Evolutionary conservation across 2,329 filamentous ascomycete species (phyloP), one percentile per base, ranked within the genome.

Genomic region (Ilyonectria robusta): DNA sequence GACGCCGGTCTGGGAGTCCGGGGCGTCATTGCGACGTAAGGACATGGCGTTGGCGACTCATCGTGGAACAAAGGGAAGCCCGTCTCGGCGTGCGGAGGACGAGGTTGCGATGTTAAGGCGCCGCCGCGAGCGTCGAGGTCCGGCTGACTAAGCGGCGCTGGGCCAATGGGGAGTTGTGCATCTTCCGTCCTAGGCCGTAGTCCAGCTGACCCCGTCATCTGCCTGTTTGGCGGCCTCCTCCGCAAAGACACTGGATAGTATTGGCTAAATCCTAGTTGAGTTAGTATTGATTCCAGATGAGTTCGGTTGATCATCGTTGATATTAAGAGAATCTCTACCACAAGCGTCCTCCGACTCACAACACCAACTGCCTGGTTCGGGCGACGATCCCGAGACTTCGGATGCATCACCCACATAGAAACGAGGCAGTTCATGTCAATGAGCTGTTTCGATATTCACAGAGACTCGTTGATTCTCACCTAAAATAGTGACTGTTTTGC

Each of bases 11-110:
- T 67, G 66, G 62, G 71, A 70, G 64, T 73, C 68, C 67, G 75
- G 71, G 69, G 72, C 74, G 68, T 76, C 76, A 78, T 78, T 73
- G 71, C 76, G 77, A 77, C 77, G 74, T 71, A 72, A 62, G 66
- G 72, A 74, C 79, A 81, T 81, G 77, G 74, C 79, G 73, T 72
- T 73, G 75, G 66, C 69, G 66, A 72, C 71, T 74, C 79, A 80
- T 81, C 64, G 62, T 76, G 72, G 50, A 40, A 46, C 37, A 13
- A 33, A 7, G 31, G 47, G 23, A 33, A 50, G 23, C 55, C 26
- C 26, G 26, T 59, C 42, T 63, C 17, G 56, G 48, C 11, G 40
- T 56, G 26, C 15, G 15, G 21, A 19, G 31, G 50, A 17, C 6
- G 26, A n/a, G 57, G 19, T 19, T 46, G 29, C 31, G 50, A 19